Percentiles rank a stretch among this genome's conserved stretches.
Conservation (phyloP, 345 rosid genomes). For the Gossypium australe region DNA sequence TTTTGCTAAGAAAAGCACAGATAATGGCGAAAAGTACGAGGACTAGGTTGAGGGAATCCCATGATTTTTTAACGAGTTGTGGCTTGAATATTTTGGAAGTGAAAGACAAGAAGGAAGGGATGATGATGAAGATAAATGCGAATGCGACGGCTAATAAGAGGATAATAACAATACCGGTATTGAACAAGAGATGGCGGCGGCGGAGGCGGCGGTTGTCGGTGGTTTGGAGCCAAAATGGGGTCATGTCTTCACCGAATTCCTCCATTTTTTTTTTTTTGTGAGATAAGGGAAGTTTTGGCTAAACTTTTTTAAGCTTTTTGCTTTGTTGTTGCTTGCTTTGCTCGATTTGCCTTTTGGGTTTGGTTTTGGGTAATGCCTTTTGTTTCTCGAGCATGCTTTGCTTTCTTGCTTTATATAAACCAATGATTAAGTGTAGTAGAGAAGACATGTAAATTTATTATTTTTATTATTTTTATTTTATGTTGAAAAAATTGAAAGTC, state of each 20-base stretch:
- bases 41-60: constrained; percentile 70
- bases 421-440: background rate
- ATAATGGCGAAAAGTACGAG: constrained; percentile 74
- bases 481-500: background rate
- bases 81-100: constrained; percentile 59
- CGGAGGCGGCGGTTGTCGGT: constrained; percentile 26
- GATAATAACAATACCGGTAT: constrained; percentile 39
- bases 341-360: background rate
- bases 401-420: background rate
- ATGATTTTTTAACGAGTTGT: constrained; percentile 54
- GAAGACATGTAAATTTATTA: background rate
- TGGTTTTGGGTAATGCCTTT: background rate
- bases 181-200: constrained; percentile 35
- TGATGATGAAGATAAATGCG: constrained; percentile 32
- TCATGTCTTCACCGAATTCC: constrained; percentile 40
- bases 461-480: background rate
- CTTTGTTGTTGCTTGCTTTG: background rate
- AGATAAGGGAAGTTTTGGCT: background rate
- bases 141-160: constrained; percentile 25
- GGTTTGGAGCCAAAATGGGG: constrained; percentile 74
- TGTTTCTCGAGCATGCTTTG: background rate
- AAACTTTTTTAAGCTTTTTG: background rate
- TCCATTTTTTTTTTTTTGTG: constrained; percentile 26
- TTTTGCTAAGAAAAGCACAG: constrained; percentile 64
- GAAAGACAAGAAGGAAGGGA: constrained; percentile 35